Evolutionary conservation across 805 yeast species (phyloP).

Genomic region (Nakazawaea wyomingensis): DNA sequence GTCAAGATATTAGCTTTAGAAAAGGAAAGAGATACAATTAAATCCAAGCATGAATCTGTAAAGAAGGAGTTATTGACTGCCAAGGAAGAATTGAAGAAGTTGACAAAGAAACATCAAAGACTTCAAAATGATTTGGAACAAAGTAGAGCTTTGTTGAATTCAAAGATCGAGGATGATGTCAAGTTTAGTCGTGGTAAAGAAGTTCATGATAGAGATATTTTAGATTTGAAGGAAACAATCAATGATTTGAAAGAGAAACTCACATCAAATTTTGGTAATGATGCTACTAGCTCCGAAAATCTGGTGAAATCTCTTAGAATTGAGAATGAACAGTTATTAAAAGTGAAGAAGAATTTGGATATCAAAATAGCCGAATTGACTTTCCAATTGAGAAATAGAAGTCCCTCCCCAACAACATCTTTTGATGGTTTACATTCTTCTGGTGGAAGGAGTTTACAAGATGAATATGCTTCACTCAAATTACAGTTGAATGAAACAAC

Average conservation of each 20-base stretch:
- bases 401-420: not conserved
- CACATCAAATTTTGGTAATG: conserved; percentile 21
- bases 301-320: conserved; percentile 23
- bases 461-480: conserved; percentile 44
- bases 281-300: conserved; percentile 19
- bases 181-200: conserved; percentile 41
- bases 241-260: conserved; percentile 25
- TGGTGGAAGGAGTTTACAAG: conserved; percentile 22
- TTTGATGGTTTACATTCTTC: conserved; percentile 11
- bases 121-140: conserved; percentile 42
- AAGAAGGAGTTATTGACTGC: conserved; percentile 21
- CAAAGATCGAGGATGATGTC: conserved; percentile 36
- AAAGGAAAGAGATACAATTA: conserved; percentile 11
- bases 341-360: conserved; percentile 25
- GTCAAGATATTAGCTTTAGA: conserved; percentile 16
- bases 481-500: conserved; percentile 45
- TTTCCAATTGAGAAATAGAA: conserved; percentile 22
- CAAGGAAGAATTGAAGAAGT: conserved; percentile 21
- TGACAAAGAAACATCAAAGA: conserved; percentile 27
- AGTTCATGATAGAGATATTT: conserved; percentile 34
- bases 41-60: conserved; percentile 14
- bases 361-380: conserved; percentile 27
- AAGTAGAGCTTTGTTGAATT: conserved; percentile 35
- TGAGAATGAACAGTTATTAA: conserved; percentile 29
- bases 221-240: conserved; percentile 27